Conservation (phyloP, 306 rosid genomes). For the Castanea mollissima region DNA sequence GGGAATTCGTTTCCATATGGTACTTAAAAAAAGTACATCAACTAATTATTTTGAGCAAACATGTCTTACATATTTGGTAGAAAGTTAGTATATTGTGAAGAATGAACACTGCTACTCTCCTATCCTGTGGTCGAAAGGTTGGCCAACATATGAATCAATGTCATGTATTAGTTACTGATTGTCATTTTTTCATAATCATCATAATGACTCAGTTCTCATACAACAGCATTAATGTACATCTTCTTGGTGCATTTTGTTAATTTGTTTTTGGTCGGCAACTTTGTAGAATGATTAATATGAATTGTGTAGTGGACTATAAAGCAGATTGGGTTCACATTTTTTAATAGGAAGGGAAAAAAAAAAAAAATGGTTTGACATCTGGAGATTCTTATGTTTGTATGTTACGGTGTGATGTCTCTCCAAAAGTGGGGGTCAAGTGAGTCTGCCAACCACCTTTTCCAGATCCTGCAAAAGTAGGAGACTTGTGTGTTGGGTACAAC, state of each 20-base stretch:
- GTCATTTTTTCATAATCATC: background rate
- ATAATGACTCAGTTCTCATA: background rate
- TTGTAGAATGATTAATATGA: background rate
- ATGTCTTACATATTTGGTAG: background rate
- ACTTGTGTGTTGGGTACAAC: no score
- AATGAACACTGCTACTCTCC: background rate
- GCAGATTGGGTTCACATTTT: background rate
- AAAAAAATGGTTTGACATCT: background rate
- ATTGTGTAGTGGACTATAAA: background rate
- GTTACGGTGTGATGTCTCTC: background rate
- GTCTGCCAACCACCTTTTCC: no score
- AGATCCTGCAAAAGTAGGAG: no score
- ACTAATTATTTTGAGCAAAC: background rate
- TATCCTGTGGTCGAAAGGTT: background rate
- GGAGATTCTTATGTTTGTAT: background rate
- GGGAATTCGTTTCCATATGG: background rate
- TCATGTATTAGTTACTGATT: background rate
- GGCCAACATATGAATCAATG: background rate
- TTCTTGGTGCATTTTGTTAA: background rate
- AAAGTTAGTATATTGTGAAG: background rate
- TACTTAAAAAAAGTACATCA: background rate
- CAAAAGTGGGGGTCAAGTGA: no score
- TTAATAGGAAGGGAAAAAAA: background rate
- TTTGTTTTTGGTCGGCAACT: background rate
- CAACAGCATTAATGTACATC: background rate